phyloP scores from a whole-genome alignment of 306 rosid species.

The Casuarina equisetifolia region DNA sequence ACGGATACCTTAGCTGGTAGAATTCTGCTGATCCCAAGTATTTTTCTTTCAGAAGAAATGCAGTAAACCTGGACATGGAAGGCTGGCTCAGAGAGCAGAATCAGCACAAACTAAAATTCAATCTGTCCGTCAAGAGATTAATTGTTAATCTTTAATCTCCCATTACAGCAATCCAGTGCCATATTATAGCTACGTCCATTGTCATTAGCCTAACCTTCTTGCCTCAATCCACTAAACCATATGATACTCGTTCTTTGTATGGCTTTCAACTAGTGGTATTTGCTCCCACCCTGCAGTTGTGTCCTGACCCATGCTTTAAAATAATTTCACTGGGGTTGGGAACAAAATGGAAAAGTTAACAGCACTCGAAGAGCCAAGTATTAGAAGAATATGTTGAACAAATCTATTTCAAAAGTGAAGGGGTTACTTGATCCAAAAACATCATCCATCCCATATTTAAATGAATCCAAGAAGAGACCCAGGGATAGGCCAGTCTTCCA shows the following conservation, averaged over 20 bases:
- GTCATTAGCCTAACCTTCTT: background rate
- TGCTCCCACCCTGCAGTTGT: slow-evolving; percentile 11
- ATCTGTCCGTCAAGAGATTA: background rate
- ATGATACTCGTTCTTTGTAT: background rate
- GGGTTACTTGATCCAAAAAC: slow-evolving; percentile 36
- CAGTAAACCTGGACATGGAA: background rate
- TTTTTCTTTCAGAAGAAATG: background rate
- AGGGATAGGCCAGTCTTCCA: slow-evolving; percentile 95
- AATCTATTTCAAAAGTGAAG: slow-evolving; percentile 30
- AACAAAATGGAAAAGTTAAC: slow-evolving; percentile 2
- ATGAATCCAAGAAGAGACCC: slow-evolving; percentile 97
- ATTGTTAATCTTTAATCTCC: background rate
- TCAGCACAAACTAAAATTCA: background rate
- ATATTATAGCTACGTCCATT: background rate
- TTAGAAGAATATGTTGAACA: slow-evolving; percentile 22
- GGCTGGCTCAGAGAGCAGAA: slow-evolving; percentile 4
- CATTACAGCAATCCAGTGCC: background rate
- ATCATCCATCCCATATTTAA: slow-evolving; percentile 60
- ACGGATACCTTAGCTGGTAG: background rate
- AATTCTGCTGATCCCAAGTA: background rate
- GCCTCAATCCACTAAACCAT: background rate
- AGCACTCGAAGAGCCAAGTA: slow-evolving; percentile 17
- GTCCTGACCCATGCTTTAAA: slow-evolving; percentile 9
- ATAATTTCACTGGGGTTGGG: slow-evolving; percentile 9
- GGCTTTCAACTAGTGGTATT: background rate